phyloP scores from a whole-genome alignment of 306 rosid genomes.

The Cucumis melo region DNA sequence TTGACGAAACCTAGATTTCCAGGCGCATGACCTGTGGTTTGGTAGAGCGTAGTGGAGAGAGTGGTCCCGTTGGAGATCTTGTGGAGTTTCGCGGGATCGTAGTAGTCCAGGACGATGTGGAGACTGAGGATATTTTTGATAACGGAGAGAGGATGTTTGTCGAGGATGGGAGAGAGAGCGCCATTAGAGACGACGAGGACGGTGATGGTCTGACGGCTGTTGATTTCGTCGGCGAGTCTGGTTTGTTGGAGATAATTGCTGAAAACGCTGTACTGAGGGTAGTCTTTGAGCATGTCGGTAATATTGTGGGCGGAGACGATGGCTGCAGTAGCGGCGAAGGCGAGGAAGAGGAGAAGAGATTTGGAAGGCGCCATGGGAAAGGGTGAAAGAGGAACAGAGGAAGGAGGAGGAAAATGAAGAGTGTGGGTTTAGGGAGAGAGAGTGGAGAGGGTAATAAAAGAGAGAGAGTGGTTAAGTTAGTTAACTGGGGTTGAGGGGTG shows the following conservation, averaged over 20 bases:
- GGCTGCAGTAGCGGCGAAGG: slow-evolving; percentile 13
- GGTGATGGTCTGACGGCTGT: slow-evolving; percentile 72
- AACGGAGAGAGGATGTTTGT: slow-evolving; percentile 64
- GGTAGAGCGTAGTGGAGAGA: slow-evolving; percentile 71
- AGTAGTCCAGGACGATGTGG: slow-evolving; percentile 70
- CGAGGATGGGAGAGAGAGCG: slow-evolving; percentile 41
- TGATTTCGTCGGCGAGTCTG: slow-evolving; percentile 69
- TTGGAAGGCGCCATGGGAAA: slow-evolving; percentile 24
- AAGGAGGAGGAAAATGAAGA: not conserved
- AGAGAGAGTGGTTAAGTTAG: slow-evolving; percentile 13
- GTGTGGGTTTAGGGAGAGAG: not conserved
- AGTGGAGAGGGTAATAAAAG: not conserved
- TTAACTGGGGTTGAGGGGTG: slow-evolving; percentile 22
- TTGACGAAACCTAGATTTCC: slow-evolving; percentile 74
- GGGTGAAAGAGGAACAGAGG: not conserved
- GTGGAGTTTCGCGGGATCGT: slow-evolving; percentile 65
- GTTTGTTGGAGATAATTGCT: slow-evolving; percentile 44
- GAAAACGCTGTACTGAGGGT: slow-evolving; percentile 45
- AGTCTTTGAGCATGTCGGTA: slow-evolving; percentile 54
- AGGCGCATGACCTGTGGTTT: slow-evolving; percentile 70
- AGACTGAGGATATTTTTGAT: slow-evolving; percentile 64
- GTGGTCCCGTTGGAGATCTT: slow-evolving; percentile 64
- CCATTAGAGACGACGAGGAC: slow-evolving; percentile 57
- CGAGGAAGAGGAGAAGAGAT: slow-evolving; percentile 8
- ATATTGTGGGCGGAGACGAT: slow-evolving; percentile 69